phyloP scores from a whole-genome alignment of 306 rosid species.

The Dicorynia guianensis region DNA sequence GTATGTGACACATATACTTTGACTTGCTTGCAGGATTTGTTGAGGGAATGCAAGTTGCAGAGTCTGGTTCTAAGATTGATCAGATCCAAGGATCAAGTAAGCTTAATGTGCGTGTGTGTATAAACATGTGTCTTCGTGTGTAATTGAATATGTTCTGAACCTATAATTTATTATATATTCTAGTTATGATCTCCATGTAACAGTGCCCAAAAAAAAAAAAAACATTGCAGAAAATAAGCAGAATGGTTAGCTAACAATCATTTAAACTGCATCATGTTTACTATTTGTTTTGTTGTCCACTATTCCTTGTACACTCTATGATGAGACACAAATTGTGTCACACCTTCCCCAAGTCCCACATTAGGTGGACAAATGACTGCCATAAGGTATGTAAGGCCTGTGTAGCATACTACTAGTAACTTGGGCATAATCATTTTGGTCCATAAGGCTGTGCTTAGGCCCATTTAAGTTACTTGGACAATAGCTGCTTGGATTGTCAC shows the following conservation, averaged over 20 bases:
- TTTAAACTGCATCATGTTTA: background rate
- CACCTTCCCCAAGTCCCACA: slow-evolving; percentile 6
- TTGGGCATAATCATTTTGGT: slow-evolving; percentile 15
- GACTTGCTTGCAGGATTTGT: slow-evolving; percentile 67
- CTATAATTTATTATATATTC: slow-evolving; percentile 1
- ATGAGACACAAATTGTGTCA: background rate
- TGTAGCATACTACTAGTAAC: slow-evolving; percentile 4
- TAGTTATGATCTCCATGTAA: slow-evolving; percentile 27
- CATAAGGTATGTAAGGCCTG: background rate
- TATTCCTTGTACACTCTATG: background rate
- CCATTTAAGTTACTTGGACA: background rate
- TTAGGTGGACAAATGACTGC: slow-evolving; percentile 5
- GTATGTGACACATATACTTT: slow-evolving; percentile 32
- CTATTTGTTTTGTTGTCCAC: background rate
- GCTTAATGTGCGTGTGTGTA: slow-evolving; percentile 38
- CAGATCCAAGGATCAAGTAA: slow-evolving; percentile 86
- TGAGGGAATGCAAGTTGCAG: slow-evolving; percentile 74
- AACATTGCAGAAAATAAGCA: background rate
- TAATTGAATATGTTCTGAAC: slow-evolving; percentile 21
- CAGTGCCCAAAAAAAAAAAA: slow-evolving; percentile 22
- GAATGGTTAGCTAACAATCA: slow-evolving; percentile 1
- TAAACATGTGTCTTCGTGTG: background rate
- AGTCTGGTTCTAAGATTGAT: slow-evolving; percentile 66
- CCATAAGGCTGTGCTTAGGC: slow-evolving; percentile 7
- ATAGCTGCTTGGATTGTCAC: background rate